Evolutionary conservation across 352 stramenopile genomes (phyloP).

Genomic region (Phytophthora kernoviae): DNA sequence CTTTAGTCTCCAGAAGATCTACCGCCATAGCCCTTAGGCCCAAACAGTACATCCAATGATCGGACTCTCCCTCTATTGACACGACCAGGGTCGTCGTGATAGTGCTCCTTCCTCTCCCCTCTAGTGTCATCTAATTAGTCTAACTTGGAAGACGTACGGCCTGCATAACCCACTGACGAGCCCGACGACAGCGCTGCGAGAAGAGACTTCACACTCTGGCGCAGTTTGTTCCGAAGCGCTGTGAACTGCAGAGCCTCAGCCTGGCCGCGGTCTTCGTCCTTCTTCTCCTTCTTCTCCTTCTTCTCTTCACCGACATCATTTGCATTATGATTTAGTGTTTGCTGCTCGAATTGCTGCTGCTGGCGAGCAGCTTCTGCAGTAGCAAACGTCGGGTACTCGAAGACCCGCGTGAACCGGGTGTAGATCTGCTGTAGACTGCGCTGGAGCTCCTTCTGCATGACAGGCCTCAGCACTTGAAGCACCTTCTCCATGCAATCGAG

Average conservation of each 20-base stretch:
- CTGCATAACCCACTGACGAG: conserved; percentile 5
- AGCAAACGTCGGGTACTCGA: conserved; percentile 39
- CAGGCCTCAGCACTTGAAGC: conserved; percentile 14
- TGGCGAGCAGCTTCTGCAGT: conserved; percentile 11
- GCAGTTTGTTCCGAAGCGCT: conserved; percentile 43
- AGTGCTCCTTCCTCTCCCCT: background rate
- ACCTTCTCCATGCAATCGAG: conserved; percentile 41
- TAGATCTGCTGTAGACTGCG: conserved; percentile 41
- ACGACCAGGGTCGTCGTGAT: too few relatives aligned
- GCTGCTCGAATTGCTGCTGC: conserved; percentile 23
- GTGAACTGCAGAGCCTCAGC: conserved; percentile 43
- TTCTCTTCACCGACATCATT: conserved; percentile 8
- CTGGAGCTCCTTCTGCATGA: conserved; percentile 33
- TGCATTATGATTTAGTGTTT: background rate
- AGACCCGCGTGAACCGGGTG: conserved; percentile 22
- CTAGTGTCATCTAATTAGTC: conserved; percentile 24
- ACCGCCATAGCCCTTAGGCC: too few relatives aligned
- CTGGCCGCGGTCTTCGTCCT: conserved; percentile 36
- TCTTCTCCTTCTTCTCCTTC: conserved; percentile 22
- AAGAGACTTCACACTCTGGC: conserved; percentile 43
- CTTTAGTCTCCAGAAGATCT: too few relatives aligned
- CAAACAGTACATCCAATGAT: background rate
- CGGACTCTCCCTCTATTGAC: background rate
- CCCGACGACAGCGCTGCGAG: conserved; percentile 25
- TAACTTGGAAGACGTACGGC: conserved; percentile 34